A percentile compares a stretch with the other conserved stretches of the same genome.
Conservation (phyloP, 805 yeast genomes). For the Ogataea ganodermae region DNA sequence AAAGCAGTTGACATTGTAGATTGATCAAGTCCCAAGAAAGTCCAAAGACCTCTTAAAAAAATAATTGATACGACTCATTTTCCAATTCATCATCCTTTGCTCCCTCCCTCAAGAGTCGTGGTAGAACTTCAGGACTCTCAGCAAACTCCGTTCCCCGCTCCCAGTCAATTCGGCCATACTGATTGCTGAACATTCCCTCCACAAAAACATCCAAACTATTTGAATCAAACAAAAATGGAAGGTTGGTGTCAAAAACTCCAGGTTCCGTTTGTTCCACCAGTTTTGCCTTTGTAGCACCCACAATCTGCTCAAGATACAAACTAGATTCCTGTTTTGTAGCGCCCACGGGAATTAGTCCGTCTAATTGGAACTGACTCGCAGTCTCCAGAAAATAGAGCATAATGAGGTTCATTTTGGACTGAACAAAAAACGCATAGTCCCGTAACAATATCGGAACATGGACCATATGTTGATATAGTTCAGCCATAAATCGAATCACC, state of each 20-base stretch:
- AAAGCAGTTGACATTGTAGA: too few relatives aligned
- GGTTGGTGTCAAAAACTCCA: constrained; percentile 9
- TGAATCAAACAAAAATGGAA: constrained; percentile 2
- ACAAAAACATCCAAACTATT: background rate
- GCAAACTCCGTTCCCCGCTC: background rate
- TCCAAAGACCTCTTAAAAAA: too few relatives aligned
- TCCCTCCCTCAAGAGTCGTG: background rate
- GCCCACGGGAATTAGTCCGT: background rate
- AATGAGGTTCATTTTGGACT: constrained; percentile 20
- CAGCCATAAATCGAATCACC: constrained; percentile 17
- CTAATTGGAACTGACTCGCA: background rate
- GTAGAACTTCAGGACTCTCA: background rate
- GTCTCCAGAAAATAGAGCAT: constrained; percentile 23
- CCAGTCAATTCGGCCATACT: background rate
- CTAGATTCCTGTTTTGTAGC: background rate
- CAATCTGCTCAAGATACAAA: background rate
- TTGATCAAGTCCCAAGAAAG: too few relatives aligned
- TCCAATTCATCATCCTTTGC: background rate
- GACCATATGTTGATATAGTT: constrained; percentile 15
- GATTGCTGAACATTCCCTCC: background rate
- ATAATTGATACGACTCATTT: constrained; percentile 1
- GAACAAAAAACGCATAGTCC: constrained; percentile 22
- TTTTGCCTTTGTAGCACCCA: constrained; percentile 5
- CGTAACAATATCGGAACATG: constrained; percentile 5
- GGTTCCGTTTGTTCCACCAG: background rate